phyloP scores from a whole-genome alignment of 345 rosid species.

The Eutrema yunnanense region DNA sequence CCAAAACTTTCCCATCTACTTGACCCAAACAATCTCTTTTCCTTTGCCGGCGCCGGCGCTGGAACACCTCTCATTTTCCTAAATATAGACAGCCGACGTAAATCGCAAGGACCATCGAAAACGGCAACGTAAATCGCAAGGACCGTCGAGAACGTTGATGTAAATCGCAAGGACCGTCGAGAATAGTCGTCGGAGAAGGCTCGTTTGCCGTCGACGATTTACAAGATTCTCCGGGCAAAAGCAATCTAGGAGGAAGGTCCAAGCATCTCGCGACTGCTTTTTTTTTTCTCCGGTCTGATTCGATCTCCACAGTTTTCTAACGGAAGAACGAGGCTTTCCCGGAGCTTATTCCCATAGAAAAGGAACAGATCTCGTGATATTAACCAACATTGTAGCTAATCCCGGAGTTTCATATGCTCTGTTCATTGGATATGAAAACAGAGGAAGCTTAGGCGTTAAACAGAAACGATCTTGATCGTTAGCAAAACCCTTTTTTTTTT shows the following conservation, averaged over 20 bases:
- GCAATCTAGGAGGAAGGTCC: slow-evolving; percentile 67
- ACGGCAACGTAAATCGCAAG: slow-evolving; percentile 12
- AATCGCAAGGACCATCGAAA: not conserved
- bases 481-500: not conserved
- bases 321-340: slow-evolving; percentile 54
- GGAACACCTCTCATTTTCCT: slow-evolving; percentile 22
- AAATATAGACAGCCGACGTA: slow-evolving; percentile 28
- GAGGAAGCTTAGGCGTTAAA: slow-evolving; percentile 49
- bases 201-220: slow-evolving; percentile 7
- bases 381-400: slow-evolving; percentile 52
- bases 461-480: slow-evolving; percentile 21
- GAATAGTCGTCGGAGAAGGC: slow-evolving; percentile 51
- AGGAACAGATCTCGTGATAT: slow-evolving; percentile 54
- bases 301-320: not conserved
- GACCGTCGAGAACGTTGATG: slow-evolving; percentile 25
- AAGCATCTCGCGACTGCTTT: slow-evolving; percentile 34
- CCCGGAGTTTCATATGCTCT: slow-evolving; percentile 34
- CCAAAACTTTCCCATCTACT: slow-evolving; percentile 45
- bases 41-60: slow-evolving; percentile 28
- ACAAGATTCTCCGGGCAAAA: slow-evolving; percentile 25
- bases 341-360: slow-evolving; percentile 94
- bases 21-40: slow-evolving; percentile 35
- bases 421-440: slow-evolving; percentile 44
- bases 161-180: slow-evolving; percentile 47
- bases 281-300: slow-evolving; percentile 20